These are phyloP conservation scores for Calycina marina DNA, from an alignment of 2,329 filamentous ascomycete species.

Conservation along the genomic window DNA sequence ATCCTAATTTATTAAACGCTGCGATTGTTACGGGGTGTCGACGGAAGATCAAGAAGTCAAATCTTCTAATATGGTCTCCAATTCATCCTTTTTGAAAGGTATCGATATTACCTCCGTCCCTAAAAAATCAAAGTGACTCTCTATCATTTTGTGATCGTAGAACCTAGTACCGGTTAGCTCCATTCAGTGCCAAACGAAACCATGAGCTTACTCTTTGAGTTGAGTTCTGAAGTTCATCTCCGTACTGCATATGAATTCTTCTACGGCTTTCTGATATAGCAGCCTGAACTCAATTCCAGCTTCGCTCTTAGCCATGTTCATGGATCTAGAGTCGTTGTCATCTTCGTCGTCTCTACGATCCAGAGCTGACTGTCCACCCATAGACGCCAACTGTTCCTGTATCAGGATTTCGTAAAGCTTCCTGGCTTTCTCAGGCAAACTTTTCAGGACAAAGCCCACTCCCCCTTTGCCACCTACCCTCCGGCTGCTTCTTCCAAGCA, in stretches of 20 bases:
- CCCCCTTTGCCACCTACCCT: slow-evolving; percentile 81
- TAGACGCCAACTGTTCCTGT: slow-evolving; percentile 62
- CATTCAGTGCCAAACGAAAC: neutral
- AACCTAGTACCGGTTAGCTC: slow-evolving; percentile 42
- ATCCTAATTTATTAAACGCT: too few relatives aligned
- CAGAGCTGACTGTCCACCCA: slow-evolving; percentile 34
- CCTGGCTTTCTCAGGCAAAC: slow-evolving; percentile 81
- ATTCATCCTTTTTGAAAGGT: slow-evolving; percentile 74
- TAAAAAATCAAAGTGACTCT: slow-evolving; percentile 68
- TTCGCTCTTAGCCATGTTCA: slow-evolving; percentile 17
- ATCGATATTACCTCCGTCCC: slow-evolving; percentile 78
- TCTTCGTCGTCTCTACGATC: slow-evolving; percentile 31
- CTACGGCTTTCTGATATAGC: slow-evolving; percentile 86
- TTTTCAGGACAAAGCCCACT: slow-evolving; percentile 79
- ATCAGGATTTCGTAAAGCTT: slow-evolving; percentile 76
- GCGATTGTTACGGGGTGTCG: too few relatives aligned
- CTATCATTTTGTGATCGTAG: slow-evolving; percentile 95
- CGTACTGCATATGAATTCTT: slow-evolving; percentile 93
- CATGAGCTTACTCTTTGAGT: slow-evolving; percentile 61
- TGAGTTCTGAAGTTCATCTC: slow-evolving; percentile 92
- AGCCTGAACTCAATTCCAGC: slow-evolving; percentile 76
- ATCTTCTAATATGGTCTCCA: slow-evolving; percentile 81
- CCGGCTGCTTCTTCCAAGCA: slow-evolving; percentile 67
- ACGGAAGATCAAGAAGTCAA: slow-evolving; percentile 4
- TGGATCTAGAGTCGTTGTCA: slow-evolving; percentile 20